These are phyloP conservation scores for Fomitopsis palustris DNA, from an alignment of 1,284 basidiomycete genomes.

Conservation along the genomic window DNA sequence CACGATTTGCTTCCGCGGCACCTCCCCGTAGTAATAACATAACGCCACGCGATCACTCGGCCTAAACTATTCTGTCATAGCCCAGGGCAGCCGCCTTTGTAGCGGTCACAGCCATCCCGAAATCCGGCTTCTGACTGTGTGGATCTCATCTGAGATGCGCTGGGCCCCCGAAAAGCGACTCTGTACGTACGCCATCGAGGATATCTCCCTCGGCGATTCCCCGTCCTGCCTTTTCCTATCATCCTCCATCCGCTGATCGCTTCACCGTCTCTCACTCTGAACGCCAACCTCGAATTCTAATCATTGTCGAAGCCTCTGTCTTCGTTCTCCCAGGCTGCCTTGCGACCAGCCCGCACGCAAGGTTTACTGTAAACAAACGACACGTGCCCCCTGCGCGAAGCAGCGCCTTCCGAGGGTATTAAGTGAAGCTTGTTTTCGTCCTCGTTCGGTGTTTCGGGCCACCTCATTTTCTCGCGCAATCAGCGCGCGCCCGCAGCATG, in stretches of 20 bases:
- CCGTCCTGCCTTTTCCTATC: not conserved
- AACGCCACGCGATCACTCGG: not conserved
- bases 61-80: not conserved
- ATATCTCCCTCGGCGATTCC: not conserved
- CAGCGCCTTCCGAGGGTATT: not conserved
- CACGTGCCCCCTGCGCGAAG: not conserved
- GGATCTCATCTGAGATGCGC: constrained; percentile 2
- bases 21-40: not conserved
- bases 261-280: not conserved
- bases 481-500: not conserved
- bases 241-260: not conserved
- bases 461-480: not conserved
- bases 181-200: constrained; percentile 1
- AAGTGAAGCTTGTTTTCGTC: constrained; percentile 1
- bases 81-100: not conserved
- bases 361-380: not conserved
- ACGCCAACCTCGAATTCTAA: not conserved
- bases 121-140: not conserved
- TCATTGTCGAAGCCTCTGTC: not conserved
- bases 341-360: not conserved
- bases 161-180: not conserved
- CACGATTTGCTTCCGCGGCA: not conserved
- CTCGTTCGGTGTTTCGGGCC: not conserved
- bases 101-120: not conserved
- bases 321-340: not conserved